Evolutionary conservation across 345 rosid species (phyloP).

Genomic region (Turnera subulata): DNA sequence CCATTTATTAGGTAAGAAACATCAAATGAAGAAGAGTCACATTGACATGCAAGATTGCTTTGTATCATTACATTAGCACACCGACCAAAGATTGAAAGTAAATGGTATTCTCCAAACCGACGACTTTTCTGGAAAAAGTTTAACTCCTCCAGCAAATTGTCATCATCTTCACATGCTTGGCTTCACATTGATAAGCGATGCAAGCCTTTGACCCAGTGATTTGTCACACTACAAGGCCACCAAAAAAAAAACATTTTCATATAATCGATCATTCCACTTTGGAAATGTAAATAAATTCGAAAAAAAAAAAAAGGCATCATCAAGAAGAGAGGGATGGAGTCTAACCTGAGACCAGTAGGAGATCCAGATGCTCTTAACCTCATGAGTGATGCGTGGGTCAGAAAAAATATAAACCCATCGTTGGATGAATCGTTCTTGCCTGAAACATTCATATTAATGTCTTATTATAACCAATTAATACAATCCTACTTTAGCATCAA

Average conservation of each 20-base stretch:
- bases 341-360: conserved; percentile 79
- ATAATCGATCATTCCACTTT: too few species aligned
- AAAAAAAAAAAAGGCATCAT: not conserved
- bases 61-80: not conserved
- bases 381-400: conserved; percentile 82
- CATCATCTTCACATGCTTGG: conserved; percentile 55
- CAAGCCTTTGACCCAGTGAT: conserved; percentile 79
- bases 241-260: too few species aligned
- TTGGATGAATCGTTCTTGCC: conserved; percentile 81
- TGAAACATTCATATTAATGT: conserved; percentile 18
- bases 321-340: not conserved
- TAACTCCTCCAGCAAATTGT: not conserved
- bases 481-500: too few species aligned
- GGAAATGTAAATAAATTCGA: not conserved
- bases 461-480: too few species aligned
- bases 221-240: conserved; percentile 46
- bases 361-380: conserved; percentile 82
- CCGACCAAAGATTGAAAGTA: not conserved
- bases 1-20: too few species aligned
- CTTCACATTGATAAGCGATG: conserved; percentile 60
- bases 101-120: not conserved
- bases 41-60: conserved; percentile 1
- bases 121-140: not conserved
- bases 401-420: conserved; percentile 74
- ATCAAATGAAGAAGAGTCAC: too few species aligned